phyloP scores from a whole-genome alignment of 176 grass and related monocot species.

The Aegilops speltoides region DNA sequence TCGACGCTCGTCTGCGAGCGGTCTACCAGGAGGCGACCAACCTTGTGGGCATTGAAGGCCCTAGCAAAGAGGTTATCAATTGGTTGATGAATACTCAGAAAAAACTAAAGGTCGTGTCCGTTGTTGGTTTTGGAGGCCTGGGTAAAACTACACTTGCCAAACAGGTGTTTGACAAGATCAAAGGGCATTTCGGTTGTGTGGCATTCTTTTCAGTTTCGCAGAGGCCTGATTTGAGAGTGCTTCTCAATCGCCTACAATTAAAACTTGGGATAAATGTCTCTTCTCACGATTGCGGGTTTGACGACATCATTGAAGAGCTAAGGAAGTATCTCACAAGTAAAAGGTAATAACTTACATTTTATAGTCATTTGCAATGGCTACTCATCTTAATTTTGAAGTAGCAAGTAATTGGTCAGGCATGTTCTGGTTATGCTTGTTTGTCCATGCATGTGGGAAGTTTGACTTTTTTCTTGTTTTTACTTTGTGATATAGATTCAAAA shows the following conservation, averaged over 20 bases:
- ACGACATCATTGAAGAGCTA: neutral
- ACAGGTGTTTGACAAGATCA: neutral
- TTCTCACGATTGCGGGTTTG: neutral
- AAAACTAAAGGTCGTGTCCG: neutral
- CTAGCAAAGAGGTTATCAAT: rapidly evolving
- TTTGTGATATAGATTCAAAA: too few relatives aligned
- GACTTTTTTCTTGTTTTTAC: too few relatives aligned
- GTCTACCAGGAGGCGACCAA: neutral
- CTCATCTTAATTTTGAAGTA: too few relatives aligned
- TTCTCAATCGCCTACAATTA: neutral
- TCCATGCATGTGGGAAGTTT: too few relatives aligned
- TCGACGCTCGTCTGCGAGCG: rapidly evolving
- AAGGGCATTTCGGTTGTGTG: neutral
- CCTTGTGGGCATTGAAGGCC: neutral
- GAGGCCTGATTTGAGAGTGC: neutral
- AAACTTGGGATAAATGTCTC: neutral
- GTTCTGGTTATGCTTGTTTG: too few relatives aligned
- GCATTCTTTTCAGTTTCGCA: neutral
- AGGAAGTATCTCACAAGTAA: neutral
- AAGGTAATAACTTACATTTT: neutral
- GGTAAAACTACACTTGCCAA: neutral
- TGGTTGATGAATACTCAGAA: neutral
- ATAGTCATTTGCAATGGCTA: neutral
- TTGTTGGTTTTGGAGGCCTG: neutral
- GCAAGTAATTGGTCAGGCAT: too few relatives aligned